A percentile compares a stretch with the other conserved stretches of the same genome.
These are phyloP conservation scores for Penicillium riverlandense DNA, from an alignment of 495 filamentous ascomycete genomes.

Conservation along the genomic window DNA sequence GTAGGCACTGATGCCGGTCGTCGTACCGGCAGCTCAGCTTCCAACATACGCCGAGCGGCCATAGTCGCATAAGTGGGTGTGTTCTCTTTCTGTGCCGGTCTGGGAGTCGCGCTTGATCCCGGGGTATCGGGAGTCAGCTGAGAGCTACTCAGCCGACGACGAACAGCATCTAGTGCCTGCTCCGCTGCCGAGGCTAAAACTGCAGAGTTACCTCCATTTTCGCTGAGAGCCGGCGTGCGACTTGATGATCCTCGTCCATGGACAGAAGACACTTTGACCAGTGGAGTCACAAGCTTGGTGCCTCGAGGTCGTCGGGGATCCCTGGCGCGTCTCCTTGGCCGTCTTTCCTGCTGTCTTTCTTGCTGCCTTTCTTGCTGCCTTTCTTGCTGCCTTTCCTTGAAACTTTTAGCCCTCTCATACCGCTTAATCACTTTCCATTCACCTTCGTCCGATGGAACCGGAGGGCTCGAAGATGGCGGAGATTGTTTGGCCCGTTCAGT, in stretches of 20 bases:
- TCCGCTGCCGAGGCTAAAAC: slow-evolving; percentile 28
- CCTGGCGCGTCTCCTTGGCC: slow-evolving; percentile 7
- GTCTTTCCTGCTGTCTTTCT: not conserved
- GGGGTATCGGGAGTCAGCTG: slow-evolving; percentile 11
- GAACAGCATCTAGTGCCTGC: slow-evolving; percentile 31
- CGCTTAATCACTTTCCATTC: slow-evolving; percentile 36
- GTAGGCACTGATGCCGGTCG: slow-evolving; percentile 17
- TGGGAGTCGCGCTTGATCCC: not conserved
- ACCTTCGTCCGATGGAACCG: slow-evolving; percentile 14
- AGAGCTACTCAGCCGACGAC: slow-evolving; percentile 24
- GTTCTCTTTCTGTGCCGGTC: slow-evolving; percentile 15
- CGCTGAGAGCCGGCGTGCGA: slow-evolving; percentile 6
- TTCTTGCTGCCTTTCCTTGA: slow-evolving; percentile 7
- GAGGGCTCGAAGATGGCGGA: slow-evolving; percentile 19
- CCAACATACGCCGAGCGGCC: slow-evolving; percentile 15
- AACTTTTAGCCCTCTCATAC: slow-evolving; percentile 9
- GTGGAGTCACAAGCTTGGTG: slow-evolving; percentile 24
- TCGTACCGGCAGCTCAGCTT: slow-evolving; percentile 8
- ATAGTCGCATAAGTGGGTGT: slow-evolving; percentile 21
- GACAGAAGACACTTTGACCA: slow-evolving; percentile 23
- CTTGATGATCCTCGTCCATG: slow-evolving; percentile 31
- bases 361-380: slow-evolving; percentile 3
- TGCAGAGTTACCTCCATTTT: slow-evolving; percentile 12
- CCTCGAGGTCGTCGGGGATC: slow-evolving; percentile 24
- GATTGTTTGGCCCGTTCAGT: slow-evolving; percentile 23